Evolutionary conservation across 1,284 basidiomycete species (phyloP).

Genomic region (Heliocybe sulcata): DNA sequence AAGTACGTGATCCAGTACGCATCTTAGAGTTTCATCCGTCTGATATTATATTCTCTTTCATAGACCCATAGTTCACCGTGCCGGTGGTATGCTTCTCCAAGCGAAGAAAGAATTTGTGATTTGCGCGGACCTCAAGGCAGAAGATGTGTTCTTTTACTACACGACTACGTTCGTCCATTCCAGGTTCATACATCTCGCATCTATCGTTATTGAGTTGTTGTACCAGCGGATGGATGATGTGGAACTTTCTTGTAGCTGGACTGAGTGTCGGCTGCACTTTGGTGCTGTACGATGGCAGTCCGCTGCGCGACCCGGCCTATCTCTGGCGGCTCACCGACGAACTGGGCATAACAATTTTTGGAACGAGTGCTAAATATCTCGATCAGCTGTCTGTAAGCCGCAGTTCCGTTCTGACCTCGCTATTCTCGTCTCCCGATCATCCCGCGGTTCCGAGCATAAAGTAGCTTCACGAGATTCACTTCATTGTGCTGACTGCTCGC

Average conservation of each 20-base stretch:
- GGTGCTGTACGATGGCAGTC: constrained; percentile 82
- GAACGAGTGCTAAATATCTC: constrained; percentile 79
- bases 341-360: constrained; percentile 75
- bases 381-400: constrained; percentile 63
- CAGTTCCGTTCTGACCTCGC: not conserved
- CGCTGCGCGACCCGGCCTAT: constrained; percentile 61
- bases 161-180: constrained; percentile 66
- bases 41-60: not conserved
- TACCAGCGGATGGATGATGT: constrained; percentile 80
- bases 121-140: constrained; percentile 62
- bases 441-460: not conserved
- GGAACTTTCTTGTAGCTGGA: constrained; percentile 73
- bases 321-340: constrained; percentile 74
- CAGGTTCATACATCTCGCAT: constrained; percentile 6
- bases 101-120: constrained; percentile 77
- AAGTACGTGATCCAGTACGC: constrained; percentile 31
- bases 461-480: constrained; percentile 6
- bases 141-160: constrained; percentile 84
- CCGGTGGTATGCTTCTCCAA: constrained; percentile 84
- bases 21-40: not conserved
- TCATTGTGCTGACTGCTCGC: constrained; percentile 12
- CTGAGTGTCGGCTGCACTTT: constrained; percentile 68
- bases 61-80: constrained; percentile 80
- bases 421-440: constrained; percentile 3
- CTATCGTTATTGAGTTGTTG: constrained; percentile 5